Evolutionary conservation across 805 yeast species (phyloP).

Genomic region (Brettanomyces bruxellensis): DNA sequence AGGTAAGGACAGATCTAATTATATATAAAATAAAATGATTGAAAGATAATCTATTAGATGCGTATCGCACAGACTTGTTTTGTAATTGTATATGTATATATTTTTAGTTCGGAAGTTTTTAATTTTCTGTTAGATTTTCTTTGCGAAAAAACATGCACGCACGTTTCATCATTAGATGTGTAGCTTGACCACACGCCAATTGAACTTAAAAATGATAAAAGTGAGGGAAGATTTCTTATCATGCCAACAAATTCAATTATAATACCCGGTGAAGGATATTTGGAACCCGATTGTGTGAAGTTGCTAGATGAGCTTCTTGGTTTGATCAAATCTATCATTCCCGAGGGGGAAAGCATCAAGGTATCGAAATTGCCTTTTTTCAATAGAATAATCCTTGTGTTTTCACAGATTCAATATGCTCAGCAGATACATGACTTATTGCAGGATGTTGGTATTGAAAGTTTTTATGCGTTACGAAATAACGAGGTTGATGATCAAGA

Average conservation of each 20-base stretch:
- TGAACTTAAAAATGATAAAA: too few species aligned
- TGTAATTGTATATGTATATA: too few species aligned
- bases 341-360: slow-evolving; percentile 1
- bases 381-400: slow-evolving; percentile 19
- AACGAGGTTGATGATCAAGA: slow-evolving; percentile 2
- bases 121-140: too few species aligned
- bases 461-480: slow-evolving; percentile 15
- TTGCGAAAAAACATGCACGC: too few species aligned
- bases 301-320: slow-evolving; percentile 10
- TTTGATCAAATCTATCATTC: slow-evolving; percentile 8
- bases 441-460: slow-evolving; percentile 11
- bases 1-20: too few species aligned
- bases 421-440: slow-evolving; percentile 9
- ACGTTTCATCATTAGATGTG: too few species aligned
- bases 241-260: slow-evolving; percentile 21
- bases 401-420: slow-evolving; percentile 12
- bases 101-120: too few species aligned
- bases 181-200: too few species aligned
- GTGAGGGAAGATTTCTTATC: not conserved
- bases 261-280: slow-evolving; percentile 17
- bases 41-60: too few species aligned
- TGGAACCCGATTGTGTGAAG: slow-evolving; percentile 12
- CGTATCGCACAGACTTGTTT: too few species aligned
- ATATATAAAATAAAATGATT: too few species aligned
- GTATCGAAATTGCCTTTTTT: slow-evolving; percentile 14